Conservation (phyloP, 1,284 basidiomycete genomes). For the Tremellales sp. region DNA sequence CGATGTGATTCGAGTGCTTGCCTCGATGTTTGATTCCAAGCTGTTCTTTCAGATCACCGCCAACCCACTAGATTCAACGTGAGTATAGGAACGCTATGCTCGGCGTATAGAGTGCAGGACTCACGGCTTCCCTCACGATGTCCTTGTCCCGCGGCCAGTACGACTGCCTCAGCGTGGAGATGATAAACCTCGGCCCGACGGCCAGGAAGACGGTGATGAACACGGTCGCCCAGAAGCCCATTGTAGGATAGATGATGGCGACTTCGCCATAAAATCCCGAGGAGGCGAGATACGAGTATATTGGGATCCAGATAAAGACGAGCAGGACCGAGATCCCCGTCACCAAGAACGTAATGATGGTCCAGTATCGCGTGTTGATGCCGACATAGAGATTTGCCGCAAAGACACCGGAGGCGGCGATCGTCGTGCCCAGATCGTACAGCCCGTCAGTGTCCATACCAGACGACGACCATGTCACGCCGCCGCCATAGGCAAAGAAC, state of each 20-base stretch:
- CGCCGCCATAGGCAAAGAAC: constrained; percentile 67
- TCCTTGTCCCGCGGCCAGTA: constrained; percentile 54
- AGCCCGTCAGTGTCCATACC: constrained; percentile 73
- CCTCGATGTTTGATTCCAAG: constrained; percentile 58
- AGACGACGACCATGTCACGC: constrained; percentile 61
- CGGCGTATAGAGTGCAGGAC: not conserved
- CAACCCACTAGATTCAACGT: constrained; percentile 77
- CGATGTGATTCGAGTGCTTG: constrained; percentile 4
- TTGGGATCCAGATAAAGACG: constrained; percentile 77
- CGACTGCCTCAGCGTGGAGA: constrained; percentile 23
- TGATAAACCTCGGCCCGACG: constrained; percentile 56
- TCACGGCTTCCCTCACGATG: constrained; percentile 68
- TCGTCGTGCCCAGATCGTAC: constrained; percentile 88
- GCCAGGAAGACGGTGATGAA: constrained; percentile 65
- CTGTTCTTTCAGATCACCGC: constrained; percentile 74
- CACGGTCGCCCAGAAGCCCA: constrained; percentile 78
- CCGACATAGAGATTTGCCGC: constrained; percentile 85
- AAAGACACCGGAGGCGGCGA: constrained; percentile 80
- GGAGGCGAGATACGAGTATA: constrained; percentile 72
- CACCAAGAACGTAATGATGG: constrained; percentile 74
- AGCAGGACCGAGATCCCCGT: constrained; percentile 73
- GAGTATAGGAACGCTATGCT: not conserved
- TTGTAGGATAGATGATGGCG: constrained; percentile 65
- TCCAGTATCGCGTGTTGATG: constrained; percentile 86
- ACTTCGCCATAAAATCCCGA: constrained; percentile 71